phyloP scores from a whole-genome alignment of 345 rosid species.

The Microcos paniculata region DNA sequence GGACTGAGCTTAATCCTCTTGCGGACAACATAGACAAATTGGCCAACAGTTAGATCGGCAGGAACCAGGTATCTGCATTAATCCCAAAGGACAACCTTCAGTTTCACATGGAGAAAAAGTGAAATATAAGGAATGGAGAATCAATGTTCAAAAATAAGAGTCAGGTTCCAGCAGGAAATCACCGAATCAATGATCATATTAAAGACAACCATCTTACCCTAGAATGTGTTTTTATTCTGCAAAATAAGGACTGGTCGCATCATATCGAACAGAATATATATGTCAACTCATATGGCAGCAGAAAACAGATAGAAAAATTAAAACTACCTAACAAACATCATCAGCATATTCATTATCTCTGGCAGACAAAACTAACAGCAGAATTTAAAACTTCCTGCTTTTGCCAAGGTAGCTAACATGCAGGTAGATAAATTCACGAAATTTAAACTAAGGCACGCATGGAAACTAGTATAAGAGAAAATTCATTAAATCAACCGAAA shows the following conservation, averaged over 20 bases:
- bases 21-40: slow-evolving; percentile 80
- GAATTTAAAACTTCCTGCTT: background rate
- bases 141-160: background rate
- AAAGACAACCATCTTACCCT: background rate
- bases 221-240: background rate
- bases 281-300: background rate
- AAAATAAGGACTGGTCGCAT: background rate
- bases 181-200: background rate
- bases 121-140: background rate
- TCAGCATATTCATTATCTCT: background rate
- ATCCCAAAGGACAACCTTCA: background rate
- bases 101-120: background rate
- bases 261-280: background rate
- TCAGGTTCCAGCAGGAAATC: background rate
- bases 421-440: background rate
- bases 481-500: background rate
- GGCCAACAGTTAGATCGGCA: slow-evolving; percentile 84
- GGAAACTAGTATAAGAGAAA: background rate
- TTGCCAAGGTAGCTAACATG: background rate
- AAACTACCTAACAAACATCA: background rate
- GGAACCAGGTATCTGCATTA: slow-evolving; percentile 71
- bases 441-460: background rate
- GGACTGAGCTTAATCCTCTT: slow-evolving; percentile 89
- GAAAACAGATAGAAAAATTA: background rate
- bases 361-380: background rate